These are phyloP conservation scores for Dalbergia cultrata DNA, from an alignment of 306 rosid species.

Conservation along the genomic window DNA sequence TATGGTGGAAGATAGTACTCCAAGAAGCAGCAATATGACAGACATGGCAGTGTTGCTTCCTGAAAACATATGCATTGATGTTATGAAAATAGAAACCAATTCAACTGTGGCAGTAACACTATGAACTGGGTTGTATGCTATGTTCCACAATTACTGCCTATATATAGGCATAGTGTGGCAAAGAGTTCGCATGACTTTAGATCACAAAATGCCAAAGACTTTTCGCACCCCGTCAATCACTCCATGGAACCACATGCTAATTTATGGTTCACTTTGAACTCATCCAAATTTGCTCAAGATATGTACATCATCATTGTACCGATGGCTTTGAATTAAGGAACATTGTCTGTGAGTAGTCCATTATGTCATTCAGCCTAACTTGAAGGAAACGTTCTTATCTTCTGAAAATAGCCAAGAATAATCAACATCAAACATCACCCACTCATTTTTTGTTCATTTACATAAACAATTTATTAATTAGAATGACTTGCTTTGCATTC, in stretches of 20 bases:
- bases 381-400: not conserved
- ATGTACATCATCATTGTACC: not conserved
- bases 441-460: not conserved
- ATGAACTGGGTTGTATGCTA: not conserved
- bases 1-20: conserved; percentile 27
- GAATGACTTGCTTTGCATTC: not conserved
- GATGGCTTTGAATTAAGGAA: conserved; percentile 31
- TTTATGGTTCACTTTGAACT: conserved; percentile 9
- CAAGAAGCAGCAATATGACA: conserved; percentile 37
- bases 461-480: not conserved
- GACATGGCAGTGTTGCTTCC: conserved; percentile 34
- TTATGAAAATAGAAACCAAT: not conserved
- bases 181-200: not conserved
- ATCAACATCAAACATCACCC: conserved; percentile 16
- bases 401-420: not conserved
- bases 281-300: not conserved
- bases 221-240: conserved; percentile 45
- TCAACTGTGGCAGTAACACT: not conserved
- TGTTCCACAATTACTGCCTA: not conserved
- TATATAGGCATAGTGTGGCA: conserved; percentile 28
- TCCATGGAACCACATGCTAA: not conserved
- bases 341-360: not conserved
- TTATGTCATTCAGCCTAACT: conserved; percentile 17
- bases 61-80: not conserved
- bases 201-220: conserved; percentile 24